These are phyloP conservation scores for Erysimum pusillum DNA, from an alignment of 441 rosid species.

Conservation along the genomic window DNA sequence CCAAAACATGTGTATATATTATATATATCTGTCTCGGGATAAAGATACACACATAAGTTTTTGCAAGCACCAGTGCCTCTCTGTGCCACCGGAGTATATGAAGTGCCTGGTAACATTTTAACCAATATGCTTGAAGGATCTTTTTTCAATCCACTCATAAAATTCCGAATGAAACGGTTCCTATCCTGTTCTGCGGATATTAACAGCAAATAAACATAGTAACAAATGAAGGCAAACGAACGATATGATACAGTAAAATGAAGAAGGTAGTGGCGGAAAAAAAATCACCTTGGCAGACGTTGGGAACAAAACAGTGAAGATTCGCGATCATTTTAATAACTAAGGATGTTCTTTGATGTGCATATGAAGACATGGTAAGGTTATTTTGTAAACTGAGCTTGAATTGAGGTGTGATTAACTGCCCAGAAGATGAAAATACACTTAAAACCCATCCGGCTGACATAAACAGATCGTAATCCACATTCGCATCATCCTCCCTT, in stretches of 20 bases:
- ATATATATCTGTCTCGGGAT: constrained; percentile 15
- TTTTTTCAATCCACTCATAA: constrained; percentile 73
- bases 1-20: constrained; percentile 29
- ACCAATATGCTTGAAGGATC: constrained; percentile 66
- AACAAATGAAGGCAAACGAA: constrained; percentile 14
- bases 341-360: constrained; percentile 92
- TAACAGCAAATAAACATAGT: constrained; percentile 40
- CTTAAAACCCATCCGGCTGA: constrained; percentile 87
- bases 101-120: constrained; percentile 61
- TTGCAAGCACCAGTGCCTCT: constrained; percentile 71
- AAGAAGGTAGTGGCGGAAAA: constrained; percentile 24
- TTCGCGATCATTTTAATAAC: constrained; percentile 94
- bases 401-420: constrained; percentile 49
- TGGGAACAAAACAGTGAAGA: constrained; percentile 94
- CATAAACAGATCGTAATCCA: constrained; percentile 80
- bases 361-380: constrained; percentile 80
- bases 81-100: constrained; percentile 63
- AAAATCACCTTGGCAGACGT: constrained; percentile 78
- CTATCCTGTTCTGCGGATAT: constrained; percentile 88
- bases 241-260: constrained; percentile 20
- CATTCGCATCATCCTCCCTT: constrained; percentile 90
- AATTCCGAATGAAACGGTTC: constrained; percentile 80
- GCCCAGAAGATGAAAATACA: constrained; percentile 53
- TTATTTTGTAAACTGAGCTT: constrained; percentile 65
- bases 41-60: constrained; percentile 73